These are phyloP conservation scores for Cicer yamashitae DNA, from an alignment of 306 rosid species.

Conservation along the genomic window DNA sequence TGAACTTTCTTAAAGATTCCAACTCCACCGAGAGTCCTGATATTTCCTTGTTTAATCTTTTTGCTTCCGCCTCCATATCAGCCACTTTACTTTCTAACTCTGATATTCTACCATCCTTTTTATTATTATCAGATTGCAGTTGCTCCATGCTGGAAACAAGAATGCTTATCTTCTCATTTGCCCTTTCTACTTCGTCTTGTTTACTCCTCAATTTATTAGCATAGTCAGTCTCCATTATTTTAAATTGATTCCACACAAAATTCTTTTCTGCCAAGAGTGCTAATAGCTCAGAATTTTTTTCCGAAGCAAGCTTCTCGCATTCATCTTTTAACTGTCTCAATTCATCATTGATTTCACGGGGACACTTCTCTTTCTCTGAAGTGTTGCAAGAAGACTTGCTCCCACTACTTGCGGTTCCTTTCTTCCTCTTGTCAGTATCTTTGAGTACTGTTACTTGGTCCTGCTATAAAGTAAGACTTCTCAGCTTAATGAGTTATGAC, in stretches of 20 bases:
- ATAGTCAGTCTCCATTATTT: slow-evolving; percentile 65
- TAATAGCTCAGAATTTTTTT: slow-evolving; percentile 61
- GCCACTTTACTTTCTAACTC: slow-evolving; percentile 57
- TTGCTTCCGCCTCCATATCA: slow-evolving; percentile 60
- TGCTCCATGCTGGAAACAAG: slow-evolving; percentile 71
- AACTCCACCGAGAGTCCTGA: slow-evolving; percentile 60
- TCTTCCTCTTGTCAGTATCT: slow-evolving; percentile 39
- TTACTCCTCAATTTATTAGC: slow-evolving; percentile 57
- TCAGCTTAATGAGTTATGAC: slow-evolving; percentile 30
- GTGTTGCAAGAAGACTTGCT: slow-evolving; percentile 34
- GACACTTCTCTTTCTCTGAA: slow-evolving; percentile 44
- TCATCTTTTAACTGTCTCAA: slow-evolving; percentile 58
- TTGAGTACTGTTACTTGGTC: slow-evolving; percentile 44
- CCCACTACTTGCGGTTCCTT: slow-evolving; percentile 40
- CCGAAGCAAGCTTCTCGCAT: slow-evolving; percentile 62
- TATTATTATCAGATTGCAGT: slow-evolving; percentile 59
- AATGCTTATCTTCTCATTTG: slow-evolving; percentile 53
- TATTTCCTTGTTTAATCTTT: slow-evolving; percentile 62
- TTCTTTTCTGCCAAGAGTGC: slow-evolving; percentile 75
- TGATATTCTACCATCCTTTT: slow-evolving; percentile 66
- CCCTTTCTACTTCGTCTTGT: slow-evolving; percentile 60
- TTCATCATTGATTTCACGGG: slow-evolving; percentile 48
- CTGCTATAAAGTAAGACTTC: slow-evolving; percentile 46
- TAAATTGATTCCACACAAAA: slow-evolving; percentile 88
- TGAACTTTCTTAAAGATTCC: slow-evolving; percentile 57